Percentiles rank a stretch among this genome's conserved stretches.
Conservation (phyloP, 495 filamentous ascomycete species). For the Penicillium pulvis region DNA sequence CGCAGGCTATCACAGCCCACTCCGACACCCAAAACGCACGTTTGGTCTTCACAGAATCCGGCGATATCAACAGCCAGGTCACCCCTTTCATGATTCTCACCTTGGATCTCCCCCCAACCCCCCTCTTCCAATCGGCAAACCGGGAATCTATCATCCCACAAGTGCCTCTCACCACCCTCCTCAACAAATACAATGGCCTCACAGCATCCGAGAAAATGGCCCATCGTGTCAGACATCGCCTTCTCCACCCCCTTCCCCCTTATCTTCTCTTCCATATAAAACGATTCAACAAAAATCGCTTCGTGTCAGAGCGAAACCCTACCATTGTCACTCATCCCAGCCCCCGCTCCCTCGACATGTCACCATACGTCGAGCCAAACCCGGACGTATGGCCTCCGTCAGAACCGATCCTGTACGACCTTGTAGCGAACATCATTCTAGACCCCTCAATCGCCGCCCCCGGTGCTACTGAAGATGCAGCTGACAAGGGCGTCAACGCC, state of each 20-base stretch:
- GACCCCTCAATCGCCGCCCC: slow-evolving; percentile 75
- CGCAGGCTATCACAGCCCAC: slow-evolving; percentile 90
- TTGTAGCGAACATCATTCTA: slow-evolving; percentile 89
- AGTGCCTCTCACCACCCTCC: slow-evolving; percentile 82
- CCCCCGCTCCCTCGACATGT: slow-evolving; percentile 75
- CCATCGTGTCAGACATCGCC: slow-evolving; percentile 81
- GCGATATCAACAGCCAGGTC: slow-evolving; percentile 71
- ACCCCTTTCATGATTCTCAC: slow-evolving; percentile 87
- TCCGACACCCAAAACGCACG: slow-evolving; percentile 82
- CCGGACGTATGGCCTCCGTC: slow-evolving; percentile 60
- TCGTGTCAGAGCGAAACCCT: slow-evolving; percentile 92
- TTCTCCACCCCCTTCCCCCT: slow-evolving; percentile 90
- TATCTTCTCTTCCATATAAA: slow-evolving; percentile 96
- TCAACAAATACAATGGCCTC: slow-evolving; percentile 92
- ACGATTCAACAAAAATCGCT: slow-evolving; percentile 94
- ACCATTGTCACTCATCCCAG: slow-evolving; percentile 96
- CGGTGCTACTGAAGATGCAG: slow-evolving; percentile 71
- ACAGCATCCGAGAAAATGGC: slow-evolving; percentile 85
- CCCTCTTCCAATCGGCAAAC: slow-evolving; percentile 92
- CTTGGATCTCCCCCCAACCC: slow-evolving; percentile 86
- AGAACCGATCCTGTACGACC: slow-evolving; percentile 92
- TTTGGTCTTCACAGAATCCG: slow-evolving; percentile 90
- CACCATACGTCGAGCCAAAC: slow-evolving; percentile 82
- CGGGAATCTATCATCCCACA: slow-evolving; percentile 96
- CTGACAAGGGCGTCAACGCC: slow-evolving; percentile 80